phyloP scores from a whole-genome alignment of 345 rosid species.

The Moricandia moricandioides region DNA sequence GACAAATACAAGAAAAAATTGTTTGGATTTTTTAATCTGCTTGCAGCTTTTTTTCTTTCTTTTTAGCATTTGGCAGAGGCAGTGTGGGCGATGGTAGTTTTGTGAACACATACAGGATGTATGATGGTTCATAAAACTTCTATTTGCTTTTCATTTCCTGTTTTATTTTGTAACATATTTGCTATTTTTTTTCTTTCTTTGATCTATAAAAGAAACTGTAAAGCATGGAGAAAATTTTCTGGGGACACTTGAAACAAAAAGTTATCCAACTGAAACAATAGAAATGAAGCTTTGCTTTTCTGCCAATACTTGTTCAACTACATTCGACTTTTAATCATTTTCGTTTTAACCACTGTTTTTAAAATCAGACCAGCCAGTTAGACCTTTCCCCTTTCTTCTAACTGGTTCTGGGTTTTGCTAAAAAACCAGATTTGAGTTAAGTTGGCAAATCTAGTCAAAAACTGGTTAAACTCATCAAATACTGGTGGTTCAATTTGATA shows the following conservation, averaged over 20 bases:
- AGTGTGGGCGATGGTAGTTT: slow-evolving; percentile 18
- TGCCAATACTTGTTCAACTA: neutral
- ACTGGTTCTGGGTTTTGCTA: too few species aligned
- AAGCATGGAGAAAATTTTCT: slow-evolving; percentile 28
- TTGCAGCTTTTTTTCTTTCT: slow-evolving; percentile 7
- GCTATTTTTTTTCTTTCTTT: neutral
- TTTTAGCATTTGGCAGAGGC: slow-evolving; percentile 21
- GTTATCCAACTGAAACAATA: neutral
- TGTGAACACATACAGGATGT: slow-evolving; percentile 12
- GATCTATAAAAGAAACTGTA: slow-evolving; percentile 29
- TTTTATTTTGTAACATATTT: slow-evolving; percentile 25
- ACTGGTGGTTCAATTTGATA: too few species aligned
- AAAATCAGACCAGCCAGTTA: too few species aligned
- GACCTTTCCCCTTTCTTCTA: too few species aligned
- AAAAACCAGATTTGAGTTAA: too few species aligned
- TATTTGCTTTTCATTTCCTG: neutral
- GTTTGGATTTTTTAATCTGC: neutral
- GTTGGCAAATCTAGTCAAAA: too few species aligned
- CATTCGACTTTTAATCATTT: too few species aligned
- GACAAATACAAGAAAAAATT: slow-evolving; percentile 7
- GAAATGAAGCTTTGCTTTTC: neutral
- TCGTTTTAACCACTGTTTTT: too few species aligned
- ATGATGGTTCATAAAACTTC: slow-evolving; percentile 26
- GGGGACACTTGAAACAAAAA: neutral
- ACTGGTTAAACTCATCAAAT: too few species aligned